Evolutionary conservation across 768 basidiomycete genomes (phyloP), one percentile per base, ranked within the genome.

Genomic region (Phanerodontia chrysosporium): DNA sequence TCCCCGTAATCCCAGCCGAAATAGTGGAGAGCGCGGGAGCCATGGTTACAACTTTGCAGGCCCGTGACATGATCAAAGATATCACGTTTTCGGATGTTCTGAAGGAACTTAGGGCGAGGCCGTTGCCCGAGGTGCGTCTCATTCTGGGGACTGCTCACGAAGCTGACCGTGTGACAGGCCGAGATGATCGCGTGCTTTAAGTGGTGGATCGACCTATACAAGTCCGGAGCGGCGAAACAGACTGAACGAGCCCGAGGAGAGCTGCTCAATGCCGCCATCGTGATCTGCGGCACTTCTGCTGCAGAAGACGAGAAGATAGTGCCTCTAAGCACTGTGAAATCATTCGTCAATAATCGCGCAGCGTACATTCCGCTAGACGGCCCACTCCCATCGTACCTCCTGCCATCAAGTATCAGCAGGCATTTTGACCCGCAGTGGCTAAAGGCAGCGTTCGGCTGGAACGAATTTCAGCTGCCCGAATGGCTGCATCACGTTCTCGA

Each of bases 1-100:
- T 96, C 16, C 87, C 95, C 0, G 80, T 90, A 30, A 67, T 98
- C 9, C 86, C 92, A 0, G 77, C 83, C 0, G 75, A 82, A 3
- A 72, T 92, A 13, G 65, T 85, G 28, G 70, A 74, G 2, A 81
- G 80, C 13, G 86, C 88, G 2, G 69, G 77, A n/a, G 64, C 69
- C 3, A 86, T 92, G 72, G 74, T 95, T 24, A 76, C 79, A 29
- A 70, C 81, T 3, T 72, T 97, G 10, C 83, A 86, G 55, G 73
- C 74, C 36, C 77, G 84, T 44, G 83, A 81, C 2, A 74, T 94
- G 73, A 78, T 98, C 21, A 84, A 84, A 53, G 76, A 84, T 14
- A 88, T 96, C 58, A 82, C 83, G 0, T 91, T 96, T 65, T 75
- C 81, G 27, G 97, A 98, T 70, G 89, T 98, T 16, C 74, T 98